These are phyloP conservation scores for Hanseniaspora vineae DNA, from an alignment of 805 yeast species.

Conservation along the genomic window DNA sequence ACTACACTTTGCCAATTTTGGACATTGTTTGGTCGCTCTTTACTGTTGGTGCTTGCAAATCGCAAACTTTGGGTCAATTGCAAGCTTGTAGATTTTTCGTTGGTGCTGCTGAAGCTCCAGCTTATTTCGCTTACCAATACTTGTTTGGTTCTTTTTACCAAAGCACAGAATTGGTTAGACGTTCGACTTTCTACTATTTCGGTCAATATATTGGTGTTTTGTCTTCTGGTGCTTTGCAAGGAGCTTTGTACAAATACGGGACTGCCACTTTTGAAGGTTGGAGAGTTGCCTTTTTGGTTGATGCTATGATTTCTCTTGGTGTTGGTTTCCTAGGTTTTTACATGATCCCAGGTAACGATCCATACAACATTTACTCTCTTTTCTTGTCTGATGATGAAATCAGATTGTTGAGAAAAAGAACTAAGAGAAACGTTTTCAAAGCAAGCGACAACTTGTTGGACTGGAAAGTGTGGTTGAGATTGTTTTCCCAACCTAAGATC, in stretches of 20 bases:
- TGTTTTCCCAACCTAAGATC: conserved; percentile 45
- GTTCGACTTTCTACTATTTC: conserved; percentile 48
- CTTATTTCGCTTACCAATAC: conserved; percentile 46
- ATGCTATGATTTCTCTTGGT: conserved; percentile 44
- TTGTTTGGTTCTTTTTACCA: conserved; percentile 46
- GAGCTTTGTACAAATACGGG: conserved; percentile 38
- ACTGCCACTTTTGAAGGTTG: conserved; percentile 44
- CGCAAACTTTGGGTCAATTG: conserved; percentile 32
- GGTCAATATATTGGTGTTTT: conserved; percentile 53
- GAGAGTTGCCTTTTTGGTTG: conserved; percentile 65
- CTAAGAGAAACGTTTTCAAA: conserved; percentile 19
- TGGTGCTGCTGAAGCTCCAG: conserved; percentile 52
- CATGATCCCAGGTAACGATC: conserved; percentile 50
- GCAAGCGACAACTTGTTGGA: conserved; percentile 26
- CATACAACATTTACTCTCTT: conserved; percentile 38
- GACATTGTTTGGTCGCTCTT: conserved; percentile 52
- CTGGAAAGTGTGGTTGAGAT: conserved; percentile 36
- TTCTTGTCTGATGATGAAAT: conserved; percentile 46
- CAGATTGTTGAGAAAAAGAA: conserved; percentile 34
- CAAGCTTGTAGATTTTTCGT: conserved; percentile 49
- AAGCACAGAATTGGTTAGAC: conserved; percentile 42
- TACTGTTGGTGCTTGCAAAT: conserved; percentile 39
- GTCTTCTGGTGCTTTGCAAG: conserved; percentile 51
- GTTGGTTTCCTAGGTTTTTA: conserved; percentile 45
- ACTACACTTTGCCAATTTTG: conserved; percentile 31